Conservation (phyloP, 345 rosid species). For the Melaleuca alternifolia region DNA sequence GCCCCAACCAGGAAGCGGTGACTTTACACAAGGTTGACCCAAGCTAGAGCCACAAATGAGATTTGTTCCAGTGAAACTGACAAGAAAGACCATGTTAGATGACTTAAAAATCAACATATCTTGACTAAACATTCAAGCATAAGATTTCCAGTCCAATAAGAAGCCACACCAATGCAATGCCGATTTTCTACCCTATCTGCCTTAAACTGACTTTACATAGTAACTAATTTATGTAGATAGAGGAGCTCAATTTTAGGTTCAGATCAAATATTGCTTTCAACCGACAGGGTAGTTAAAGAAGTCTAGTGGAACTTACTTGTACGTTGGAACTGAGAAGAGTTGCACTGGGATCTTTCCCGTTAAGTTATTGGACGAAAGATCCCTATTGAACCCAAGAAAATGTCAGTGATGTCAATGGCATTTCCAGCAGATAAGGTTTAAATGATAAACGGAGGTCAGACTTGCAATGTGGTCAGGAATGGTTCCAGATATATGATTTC, state of each 20-base stretch:
- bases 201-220: background rate
- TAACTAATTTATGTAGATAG: background rate
- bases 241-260: background rate
- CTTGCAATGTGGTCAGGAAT: background rate
- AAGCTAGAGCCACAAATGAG: slow-evolving; percentile 60
- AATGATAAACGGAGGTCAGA: background rate
- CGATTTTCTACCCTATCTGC: background rate
- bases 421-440: background rate
- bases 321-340: slow-evolving; percentile 48
- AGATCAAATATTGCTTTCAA: background rate
- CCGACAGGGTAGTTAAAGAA: background rate
- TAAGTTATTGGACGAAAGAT: slow-evolving; percentile 63
- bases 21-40: slow-evolving; percentile 61
- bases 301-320: slow-evolving; percentile 43
- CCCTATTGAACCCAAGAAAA: slow-evolving; percentile 32
- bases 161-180: background rate
- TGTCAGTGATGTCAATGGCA: background rate
- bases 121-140: background rate
- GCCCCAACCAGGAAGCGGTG: slow-evolving; percentile 46
- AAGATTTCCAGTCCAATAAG: background rate
- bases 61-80: slow-evolving; percentile 64
- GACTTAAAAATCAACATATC: background rate
- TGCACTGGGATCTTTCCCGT: slow-evolving; percentile 52
- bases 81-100: background rate
- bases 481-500: slow-evolving; percentile 6